These are phyloP conservation scores for Platanthera zijinensis DNA, from an alignment of 106 monocot species.

Conservation along the genomic window DNA sequence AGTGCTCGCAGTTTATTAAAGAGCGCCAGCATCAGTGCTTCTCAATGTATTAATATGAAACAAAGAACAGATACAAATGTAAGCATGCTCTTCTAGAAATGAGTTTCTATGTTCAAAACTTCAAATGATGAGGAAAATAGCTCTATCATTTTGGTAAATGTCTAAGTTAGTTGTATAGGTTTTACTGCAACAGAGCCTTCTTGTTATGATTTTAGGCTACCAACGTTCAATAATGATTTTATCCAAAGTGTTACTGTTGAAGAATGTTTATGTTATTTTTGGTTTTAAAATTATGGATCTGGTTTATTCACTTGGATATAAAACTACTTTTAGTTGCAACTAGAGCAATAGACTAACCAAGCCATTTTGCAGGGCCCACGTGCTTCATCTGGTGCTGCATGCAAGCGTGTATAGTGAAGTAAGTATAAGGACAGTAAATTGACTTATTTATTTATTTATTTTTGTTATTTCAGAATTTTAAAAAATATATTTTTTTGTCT, in stretches of 20 bases:
- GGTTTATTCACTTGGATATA: background rate
- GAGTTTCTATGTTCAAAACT: background rate
- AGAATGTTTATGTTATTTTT: background rate
- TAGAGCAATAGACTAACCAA: background rate
- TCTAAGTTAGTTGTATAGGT: background rate
- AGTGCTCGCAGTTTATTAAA: conserved; percentile 69
- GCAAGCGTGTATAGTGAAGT: background rate
- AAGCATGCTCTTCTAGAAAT: conserved; percentile 5
- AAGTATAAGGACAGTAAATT: background rate
- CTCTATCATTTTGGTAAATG: background rate
- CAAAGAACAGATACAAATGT: conserved; percentile 36
- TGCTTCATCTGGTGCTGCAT: background rate
- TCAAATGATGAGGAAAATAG: background rate
- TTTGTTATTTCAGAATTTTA: background rate
- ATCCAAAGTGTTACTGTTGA: background rate
- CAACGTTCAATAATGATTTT: background rate
- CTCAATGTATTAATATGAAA: conserved; percentile 58
- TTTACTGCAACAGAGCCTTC: too few relatives aligned
- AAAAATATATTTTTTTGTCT: background rate
- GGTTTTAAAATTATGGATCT: background rate
- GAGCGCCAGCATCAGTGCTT: conserved; percentile 87
- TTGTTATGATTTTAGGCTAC: background rate
- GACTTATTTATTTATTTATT: background rate
- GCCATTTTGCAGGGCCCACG: background rate
- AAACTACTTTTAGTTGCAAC: background rate